Percentiles rank a stretch among this genome's conserved stretches.
These are phyloP conservation scores for Pleurotus djamor DNA, from an alignment of 768 basidiomycete species.

Conservation along the genomic window DNA sequence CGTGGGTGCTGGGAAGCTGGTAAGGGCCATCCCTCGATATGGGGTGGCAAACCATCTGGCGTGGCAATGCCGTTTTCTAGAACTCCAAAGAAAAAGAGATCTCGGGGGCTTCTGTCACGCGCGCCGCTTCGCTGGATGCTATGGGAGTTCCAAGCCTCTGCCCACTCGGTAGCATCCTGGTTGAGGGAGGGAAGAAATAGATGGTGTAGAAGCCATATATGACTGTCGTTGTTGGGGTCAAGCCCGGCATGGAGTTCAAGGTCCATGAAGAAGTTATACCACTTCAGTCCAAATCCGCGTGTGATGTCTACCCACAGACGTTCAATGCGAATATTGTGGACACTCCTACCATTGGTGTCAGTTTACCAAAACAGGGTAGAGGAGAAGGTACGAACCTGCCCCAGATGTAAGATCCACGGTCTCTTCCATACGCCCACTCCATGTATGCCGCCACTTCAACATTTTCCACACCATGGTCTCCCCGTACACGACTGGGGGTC, in stretches of 20 bases:
- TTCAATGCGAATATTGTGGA: constrained; percentile 26
- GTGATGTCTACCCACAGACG: constrained; percentile 21
- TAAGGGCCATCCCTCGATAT: no score
- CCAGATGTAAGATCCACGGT: constrained; percentile 31
- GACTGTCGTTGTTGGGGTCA: constrained; percentile 9
- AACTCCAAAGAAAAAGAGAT: constrained; percentile 31
- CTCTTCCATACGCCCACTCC: constrained; percentile 13
- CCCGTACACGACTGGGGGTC: constrained; percentile 24
- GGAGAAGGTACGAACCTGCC: constrained; percentile 26
- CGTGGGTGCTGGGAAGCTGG: no score
- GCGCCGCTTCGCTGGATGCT: constrained; percentile 16
- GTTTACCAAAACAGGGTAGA: no score
- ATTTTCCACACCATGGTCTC: constrained; percentile 39
- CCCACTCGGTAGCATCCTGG: constrained; percentile 18
- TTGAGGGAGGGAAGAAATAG: constrained; percentile 20
- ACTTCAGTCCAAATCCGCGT: constrained; percentile 19
- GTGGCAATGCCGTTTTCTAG: constrained; percentile 17
- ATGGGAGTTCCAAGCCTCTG: constrained; percentile 21
- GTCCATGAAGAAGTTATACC: constrained; percentile 22
- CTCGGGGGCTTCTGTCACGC: constrained; percentile 20
- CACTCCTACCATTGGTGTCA: no score
- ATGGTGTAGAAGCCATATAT: constrained; percentile 23
- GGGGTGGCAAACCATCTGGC: neutral
- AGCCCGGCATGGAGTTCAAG: constrained; percentile 19
- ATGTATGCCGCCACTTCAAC: constrained; percentile 28